These are phyloP conservation scores for Aspergillus funiculosus DNA, from an alignment of 495 filamentous ascomycete species.

Conservation along the genomic window DNA sequence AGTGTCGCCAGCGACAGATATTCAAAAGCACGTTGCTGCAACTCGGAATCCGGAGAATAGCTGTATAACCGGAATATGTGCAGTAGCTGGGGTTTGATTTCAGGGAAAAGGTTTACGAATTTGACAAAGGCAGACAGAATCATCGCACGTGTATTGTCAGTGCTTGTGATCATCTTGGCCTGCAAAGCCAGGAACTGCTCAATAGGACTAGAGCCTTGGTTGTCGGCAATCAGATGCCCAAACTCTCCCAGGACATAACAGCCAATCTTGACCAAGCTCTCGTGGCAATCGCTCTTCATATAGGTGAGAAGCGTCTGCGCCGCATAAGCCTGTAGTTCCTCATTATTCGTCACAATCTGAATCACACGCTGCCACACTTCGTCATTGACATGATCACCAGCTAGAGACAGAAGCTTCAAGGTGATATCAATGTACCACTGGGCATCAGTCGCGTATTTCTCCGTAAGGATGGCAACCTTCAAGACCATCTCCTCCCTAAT, in stretches of 20 bases:
- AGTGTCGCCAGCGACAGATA: conserved; percentile 83
- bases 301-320: conserved; percentile 88
- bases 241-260: conserved; percentile 95
- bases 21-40: conserved; percentile 96
- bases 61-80: conserved; percentile 89
- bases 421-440: conserved; percentile 99
- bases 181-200: conserved; percentile 95
- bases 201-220: conserved; percentile 86
- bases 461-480: conserved; percentile 96
- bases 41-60: conserved; percentile 88
- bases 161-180: conserved; percentile 81
- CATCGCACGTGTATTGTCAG: conserved; percentile 84
- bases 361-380: conserved; percentile 99
- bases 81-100: conserved; percentile 93
- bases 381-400: conserved; percentile 97
- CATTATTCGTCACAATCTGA: conserved; percentile 99
- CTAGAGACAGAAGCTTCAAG: conserved; percentile 87
- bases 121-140: conserved; percentile 94
- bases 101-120: conserved; percentile 96
- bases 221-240: conserved; percentile 96
- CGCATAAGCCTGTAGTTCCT: conserved; percentile 94
- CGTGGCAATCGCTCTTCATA: conserved; percentile 88
- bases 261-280: conserved; percentile 95
- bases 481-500: conserved; percentile 99
- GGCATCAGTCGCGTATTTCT: conserved; percentile 96